Base-by-base conservation (phyloP, 2,329 filamentous ascomycete species). In the Penicillium sp. region DNA sequence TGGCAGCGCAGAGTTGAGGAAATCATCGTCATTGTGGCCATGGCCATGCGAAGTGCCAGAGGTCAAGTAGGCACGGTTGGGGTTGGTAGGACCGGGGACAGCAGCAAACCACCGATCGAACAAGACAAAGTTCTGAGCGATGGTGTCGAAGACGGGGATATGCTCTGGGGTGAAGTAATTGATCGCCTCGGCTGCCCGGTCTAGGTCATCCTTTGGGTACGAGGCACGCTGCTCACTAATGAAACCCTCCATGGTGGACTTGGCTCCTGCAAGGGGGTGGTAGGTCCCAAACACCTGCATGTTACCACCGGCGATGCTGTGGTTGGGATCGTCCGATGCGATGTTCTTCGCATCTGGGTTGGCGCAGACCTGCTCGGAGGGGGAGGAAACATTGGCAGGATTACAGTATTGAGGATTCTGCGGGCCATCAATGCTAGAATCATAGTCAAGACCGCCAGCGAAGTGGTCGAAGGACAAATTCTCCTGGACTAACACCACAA, bases 401-500 rank as follows among this genome's bases (percentile, higher is more conserved):
- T 73, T 73, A 62, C 71, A 73, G 51, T 65, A 72, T 32, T 55
- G 40, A 29, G 49, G 52, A 33, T 61, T 57, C 15, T 58, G 53
- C 5, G 64, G 52, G 12, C 67, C 68, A 56, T 73, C 64, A 26
- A 72, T 71, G 4, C 57, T 55, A 4, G 59, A 31, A 40, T 63
- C 65, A 52, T 72, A 71, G 24, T 53, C 64, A 17, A 72, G 60
- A 26, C 71, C 71, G 29, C 71, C 71, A 15, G 68, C 65, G 26
- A 72, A 67, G 46, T 66, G 69, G 52, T 74, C 71, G 42, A 69
- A 68, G 0, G 65, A 67, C 24, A 71, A 61, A 53, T 72, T 72
- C 48, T 72, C 70, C 57, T 72, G 64, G 9, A 75, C 72, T 17
- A 76, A 61, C 24, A 75, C 69, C 41, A 76, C 73, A 6, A 75